Percentiles rank a stretch among this genome's conserved stretches.
Evolutionary conservation across 228 moss, liverwort and hornwort genomes (phyloP).

Genomic region (Sphagnum magellanicum): DNA sequence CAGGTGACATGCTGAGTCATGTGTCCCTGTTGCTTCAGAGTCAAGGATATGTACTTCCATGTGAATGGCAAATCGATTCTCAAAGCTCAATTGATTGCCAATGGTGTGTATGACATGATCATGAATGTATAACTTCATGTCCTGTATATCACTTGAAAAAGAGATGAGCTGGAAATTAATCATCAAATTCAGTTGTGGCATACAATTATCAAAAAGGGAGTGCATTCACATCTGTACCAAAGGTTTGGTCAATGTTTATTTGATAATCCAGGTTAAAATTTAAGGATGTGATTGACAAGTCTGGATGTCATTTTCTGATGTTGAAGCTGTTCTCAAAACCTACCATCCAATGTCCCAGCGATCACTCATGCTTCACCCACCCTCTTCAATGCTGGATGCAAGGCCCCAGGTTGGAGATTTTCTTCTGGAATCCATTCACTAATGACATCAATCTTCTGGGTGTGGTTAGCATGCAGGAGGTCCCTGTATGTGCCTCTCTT

Average conservation of each 20-base stretch:
- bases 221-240: too few species aligned
- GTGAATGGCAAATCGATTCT: conserved; percentile 28
- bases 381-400: background rate
- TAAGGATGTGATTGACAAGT: conserved; percentile 69
- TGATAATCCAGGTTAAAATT: conserved; percentile 55
- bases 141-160: background rate
- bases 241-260: too few species aligned
- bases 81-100: conserved; percentile 34
- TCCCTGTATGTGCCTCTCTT: too few species aligned
- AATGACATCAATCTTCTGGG: too few species aligned
- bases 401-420: too few species aligned
- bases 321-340: conserved; percentile 63
- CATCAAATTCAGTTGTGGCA: too few species aligned
- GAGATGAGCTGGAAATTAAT: too few species aligned
- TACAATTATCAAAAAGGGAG: too few species aligned
- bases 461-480: too few species aligned
- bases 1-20: background rate
- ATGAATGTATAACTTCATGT: conserved; percentile 15
- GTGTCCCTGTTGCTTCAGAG: conserved; percentile 14
- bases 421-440: too few species aligned
- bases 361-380: conserved; percentile 5
- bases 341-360: too few species aligned
- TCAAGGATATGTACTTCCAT: conserved; percentile 36
- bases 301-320: conserved; percentile 66
- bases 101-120: conserved; percentile 32